Evolutionary conservation across 2,329 filamentous ascomycete genomes (phyloP), one percentile per base, ranked within the genome.

Genomic region (Tolypocladium pustulatum): DNA sequence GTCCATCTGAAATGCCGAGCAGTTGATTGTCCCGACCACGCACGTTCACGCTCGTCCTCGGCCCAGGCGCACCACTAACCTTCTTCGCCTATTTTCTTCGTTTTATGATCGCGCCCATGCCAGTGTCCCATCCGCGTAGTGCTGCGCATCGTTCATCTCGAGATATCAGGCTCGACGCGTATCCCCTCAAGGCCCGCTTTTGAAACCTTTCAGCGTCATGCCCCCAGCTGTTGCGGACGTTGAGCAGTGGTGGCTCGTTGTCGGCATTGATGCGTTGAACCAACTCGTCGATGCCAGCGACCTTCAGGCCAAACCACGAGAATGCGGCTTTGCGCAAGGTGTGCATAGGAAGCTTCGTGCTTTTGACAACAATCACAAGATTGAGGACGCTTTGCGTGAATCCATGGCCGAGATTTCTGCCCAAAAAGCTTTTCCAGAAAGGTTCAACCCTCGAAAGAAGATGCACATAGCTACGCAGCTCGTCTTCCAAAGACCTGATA

Each of bases 311-410:
- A 61, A 57, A 7, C 62, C 65, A 34, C 61, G 59, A 8, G 66
- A 74, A 41, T 70, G 69, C 30, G 72, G 71, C 9, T 75, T 72
- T 58, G 66, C 67, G 20, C 68, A 71, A 54, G 62, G 64, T 6
- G 59, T 72, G 8, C 70, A 71, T 57, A 61, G 59, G 6, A 66
- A 62, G 22, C 67, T 74, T 5, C 63, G 69, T 13, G 57, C 59
- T 12, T 72, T 75, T 20, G 72, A 75, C 60, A 64, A 68, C 34
- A 62, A 70, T 51, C 54, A 41, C 4, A 46, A 56, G 1, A 55
- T 70, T 32, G 61, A 62, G 9, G 51, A 59, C 1, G 54, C 61
- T 5, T 59, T 73, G 12, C 56, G 58, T 17, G 54, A 57, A 32
- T 53, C 63, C n/a, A 67, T 67, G 59, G 60, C 58, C 7, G 55